Conservation (phyloP, 441 rosid genomes). For the Codiaeum variegatum region DNA sequence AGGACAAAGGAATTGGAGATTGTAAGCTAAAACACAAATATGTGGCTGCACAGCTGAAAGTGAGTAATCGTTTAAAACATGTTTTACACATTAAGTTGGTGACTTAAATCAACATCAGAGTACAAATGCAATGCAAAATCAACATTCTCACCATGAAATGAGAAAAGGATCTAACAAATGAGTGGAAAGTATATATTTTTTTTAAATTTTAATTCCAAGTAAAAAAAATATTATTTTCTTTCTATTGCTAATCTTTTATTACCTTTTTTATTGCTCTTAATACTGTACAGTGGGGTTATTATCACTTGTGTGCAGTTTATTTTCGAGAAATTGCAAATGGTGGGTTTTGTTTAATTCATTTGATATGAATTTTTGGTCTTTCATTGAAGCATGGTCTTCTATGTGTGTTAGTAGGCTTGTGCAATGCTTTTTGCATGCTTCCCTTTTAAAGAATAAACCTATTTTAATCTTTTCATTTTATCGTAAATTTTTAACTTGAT, state of each 20-base stretch:
- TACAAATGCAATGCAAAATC: neutral
- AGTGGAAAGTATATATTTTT: too few relatives aligned
- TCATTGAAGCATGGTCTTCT: neutral
- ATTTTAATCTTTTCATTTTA: slow-evolving; percentile 1
- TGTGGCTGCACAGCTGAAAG: too few relatives aligned
- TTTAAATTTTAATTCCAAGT: too few relatives aligned
- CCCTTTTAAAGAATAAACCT: neutral
- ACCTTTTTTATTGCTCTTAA: too few relatives aligned
- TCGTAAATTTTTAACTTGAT: slow-evolving; percentile 7
- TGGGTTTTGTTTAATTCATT: neutral
- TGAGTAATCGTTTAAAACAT: too few relatives aligned
- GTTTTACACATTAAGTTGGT: too few relatives aligned
- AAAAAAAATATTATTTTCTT: too few relatives aligned
- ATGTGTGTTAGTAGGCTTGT: neutral
- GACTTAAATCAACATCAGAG: too few relatives aligned
- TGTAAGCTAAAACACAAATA: too few relatives aligned
- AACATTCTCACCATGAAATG: slow-evolving; percentile 25
- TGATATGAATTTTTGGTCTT: neutral
- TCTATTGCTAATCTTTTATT: too few relatives aligned
- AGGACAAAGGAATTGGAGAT: too few relatives aligned
- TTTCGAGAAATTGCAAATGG: neutral
- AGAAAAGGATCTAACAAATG: slow-evolving; percentile 33
- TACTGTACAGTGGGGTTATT: too few relatives aligned
- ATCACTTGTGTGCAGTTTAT: neutral
- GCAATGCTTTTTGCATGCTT: neutral